A percentile compares a stretch with the other conserved stretches of the same genome.
phyloP scores from a whole-genome alignment of 495 filamentous ascomycete genomes.

The Neurospora sp. region DNA sequence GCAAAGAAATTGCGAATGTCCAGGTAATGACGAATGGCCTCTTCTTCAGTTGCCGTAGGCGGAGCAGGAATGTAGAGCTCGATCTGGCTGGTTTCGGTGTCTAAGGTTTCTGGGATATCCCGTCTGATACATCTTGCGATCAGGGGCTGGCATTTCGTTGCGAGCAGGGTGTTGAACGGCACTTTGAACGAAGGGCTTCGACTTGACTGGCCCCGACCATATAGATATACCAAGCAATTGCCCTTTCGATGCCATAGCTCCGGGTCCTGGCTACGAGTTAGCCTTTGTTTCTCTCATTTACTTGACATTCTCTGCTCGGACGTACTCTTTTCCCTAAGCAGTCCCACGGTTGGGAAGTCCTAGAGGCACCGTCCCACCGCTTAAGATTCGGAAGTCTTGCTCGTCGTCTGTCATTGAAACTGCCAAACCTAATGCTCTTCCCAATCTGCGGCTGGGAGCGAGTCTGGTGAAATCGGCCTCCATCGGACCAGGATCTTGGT shows the following conservation, averaged over 20 bases:
- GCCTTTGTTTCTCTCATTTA: not conserved
- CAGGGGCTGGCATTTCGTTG: conserved; percentile 42
- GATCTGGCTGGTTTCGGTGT: conserved; percentile 14
- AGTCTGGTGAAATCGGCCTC: not conserved
- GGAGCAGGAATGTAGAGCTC: conserved; percentile 58
- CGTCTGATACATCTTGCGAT: conserved; percentile 38
- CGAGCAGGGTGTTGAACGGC: conserved; percentile 37
- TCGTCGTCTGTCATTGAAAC: conserved; percentile 8
- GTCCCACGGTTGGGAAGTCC: conserved; percentile 41
- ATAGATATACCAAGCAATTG: conserved; percentile 54
- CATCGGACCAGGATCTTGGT: not conserved
- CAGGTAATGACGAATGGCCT: conserved; percentile 46
- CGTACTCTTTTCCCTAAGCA: conserved; percentile 38
- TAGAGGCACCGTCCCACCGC: conserved; percentile 49
- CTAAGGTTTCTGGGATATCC: conserved; percentile 11
- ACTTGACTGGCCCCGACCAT: conserved; percentile 47
- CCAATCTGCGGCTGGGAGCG: not conserved
- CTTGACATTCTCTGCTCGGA: not conserved
- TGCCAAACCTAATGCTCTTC: conserved; percentile 3
- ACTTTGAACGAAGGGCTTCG: conserved; percentile 53
- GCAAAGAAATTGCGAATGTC: conserved; percentile 62
- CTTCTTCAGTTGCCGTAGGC: conserved; percentile 32
- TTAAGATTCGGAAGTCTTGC: conserved; percentile 22
- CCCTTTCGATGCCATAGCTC: conserved; percentile 55
- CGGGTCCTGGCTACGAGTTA: conserved; percentile 35